phyloP scores from a whole-genome alignment of 768 basidiomycete genomes.

The Lentinula sp. region DNA sequence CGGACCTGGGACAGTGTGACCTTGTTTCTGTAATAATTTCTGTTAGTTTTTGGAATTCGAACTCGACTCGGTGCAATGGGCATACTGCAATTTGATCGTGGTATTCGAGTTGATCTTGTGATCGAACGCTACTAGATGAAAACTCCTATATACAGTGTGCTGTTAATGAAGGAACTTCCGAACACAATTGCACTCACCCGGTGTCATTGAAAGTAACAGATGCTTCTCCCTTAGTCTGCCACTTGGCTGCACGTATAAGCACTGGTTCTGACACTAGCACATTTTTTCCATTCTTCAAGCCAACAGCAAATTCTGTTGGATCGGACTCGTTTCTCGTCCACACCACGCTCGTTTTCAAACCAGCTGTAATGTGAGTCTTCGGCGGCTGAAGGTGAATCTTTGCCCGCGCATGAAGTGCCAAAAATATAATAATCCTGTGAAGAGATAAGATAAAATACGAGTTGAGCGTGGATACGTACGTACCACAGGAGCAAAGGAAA shows the following conservation, averaged over 20 bases:
- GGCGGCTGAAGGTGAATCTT: background rate
- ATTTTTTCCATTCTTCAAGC: background rate
- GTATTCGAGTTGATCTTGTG: background rate
- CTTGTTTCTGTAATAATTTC: background rate
- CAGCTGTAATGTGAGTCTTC: background rate
- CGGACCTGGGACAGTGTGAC: too few relatives aligned
- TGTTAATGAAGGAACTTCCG: background rate
- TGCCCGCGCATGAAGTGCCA: background rate
- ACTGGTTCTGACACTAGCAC: background rate
- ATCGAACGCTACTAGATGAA: background rate
- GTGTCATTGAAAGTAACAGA: background rate
- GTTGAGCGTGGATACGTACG: background rate
- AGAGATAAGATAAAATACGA: background rate
- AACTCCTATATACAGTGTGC: background rate
- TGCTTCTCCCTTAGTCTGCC: background rate
- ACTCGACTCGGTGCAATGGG: background rate
- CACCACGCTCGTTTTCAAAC: background rate
- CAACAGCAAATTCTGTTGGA: background rate
- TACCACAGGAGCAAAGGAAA: background rate
- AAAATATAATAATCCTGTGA: background rate
- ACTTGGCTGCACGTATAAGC: background rate
- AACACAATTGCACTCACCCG: background rate
- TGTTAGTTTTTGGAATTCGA: background rate
- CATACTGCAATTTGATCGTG: background rate
- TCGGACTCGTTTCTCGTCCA: background rate